Evolutionary conservation across 345 rosid species (phyloP).

Genomic region (Odontarrhena argentea): DNA sequence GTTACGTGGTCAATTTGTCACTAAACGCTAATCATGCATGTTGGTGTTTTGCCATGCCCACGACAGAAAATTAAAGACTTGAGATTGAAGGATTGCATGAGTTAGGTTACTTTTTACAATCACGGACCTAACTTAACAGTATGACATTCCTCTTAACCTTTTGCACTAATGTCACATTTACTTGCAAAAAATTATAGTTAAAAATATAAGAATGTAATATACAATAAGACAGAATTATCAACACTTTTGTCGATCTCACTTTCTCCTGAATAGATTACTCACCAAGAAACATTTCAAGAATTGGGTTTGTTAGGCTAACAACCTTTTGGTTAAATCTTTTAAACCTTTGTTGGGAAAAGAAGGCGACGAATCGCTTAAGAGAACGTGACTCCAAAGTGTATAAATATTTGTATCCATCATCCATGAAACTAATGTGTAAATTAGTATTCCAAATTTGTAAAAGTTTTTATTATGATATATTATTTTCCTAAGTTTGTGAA

Average conservation of each 20-base stretch:
- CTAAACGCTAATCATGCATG: slow-evolving; percentile 36
- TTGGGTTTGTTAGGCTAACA: slow-evolving; percentile 40
- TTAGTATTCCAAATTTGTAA: no score
- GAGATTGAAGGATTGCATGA: slow-evolving; percentile 41
- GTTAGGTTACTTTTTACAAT: slow-evolving; percentile 40
- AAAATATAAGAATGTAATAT: slow-evolving; percentile 1
- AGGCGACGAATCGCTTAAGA: slow-evolving; percentile 19
- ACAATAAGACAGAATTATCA: slow-evolving; percentile 30
- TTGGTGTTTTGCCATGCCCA: slow-evolving; percentile 31
- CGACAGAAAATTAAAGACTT: slow-evolving; percentile 33
- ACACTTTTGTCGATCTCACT: slow-evolving; percentile 31
- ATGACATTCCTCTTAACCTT: slow-evolving; percentile 40
- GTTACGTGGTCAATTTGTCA: slow-evolving; percentile 41
- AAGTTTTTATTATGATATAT: no score
- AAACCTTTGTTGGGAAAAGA: slow-evolving; percentile 15
- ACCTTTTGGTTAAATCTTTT: slow-evolving; percentile 16
- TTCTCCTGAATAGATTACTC: slow-evolving; percentile 30
- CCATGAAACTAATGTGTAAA: no score
- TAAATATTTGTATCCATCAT: no score
- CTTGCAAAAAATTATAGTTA: neutral
- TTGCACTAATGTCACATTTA: slow-evolving; percentile 19
- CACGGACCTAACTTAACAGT: slow-evolving; percentile 43
- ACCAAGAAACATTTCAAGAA: slow-evolving; percentile 34
- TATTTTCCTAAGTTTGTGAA: no score
- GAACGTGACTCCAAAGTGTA: slow-evolving; percentile 27